phyloP scores from a whole-genome alignment of 306 rosid genomes.

The Aeschynomene evenia region DNA sequence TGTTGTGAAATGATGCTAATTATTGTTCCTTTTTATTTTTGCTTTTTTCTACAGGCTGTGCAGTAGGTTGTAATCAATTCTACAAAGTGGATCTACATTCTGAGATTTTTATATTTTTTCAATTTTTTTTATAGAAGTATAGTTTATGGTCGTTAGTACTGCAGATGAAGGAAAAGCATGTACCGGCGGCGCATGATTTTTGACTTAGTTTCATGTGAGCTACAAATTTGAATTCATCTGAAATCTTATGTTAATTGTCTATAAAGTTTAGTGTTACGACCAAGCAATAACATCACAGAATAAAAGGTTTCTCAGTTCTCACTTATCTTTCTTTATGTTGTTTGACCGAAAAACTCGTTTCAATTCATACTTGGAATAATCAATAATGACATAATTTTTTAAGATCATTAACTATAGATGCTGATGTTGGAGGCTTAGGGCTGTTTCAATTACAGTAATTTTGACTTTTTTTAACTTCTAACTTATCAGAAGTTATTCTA shows the following conservation, averaged over 20 bases:
- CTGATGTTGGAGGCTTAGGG: neutral
- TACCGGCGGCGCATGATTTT: conserved; percentile 37
- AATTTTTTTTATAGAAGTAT: neutral
- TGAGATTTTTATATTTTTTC: neutral
- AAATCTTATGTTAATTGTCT: conserved; percentile 26
- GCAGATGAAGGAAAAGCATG: conserved; percentile 38
- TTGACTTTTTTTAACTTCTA: no score
- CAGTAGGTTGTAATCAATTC: conserved; percentile 15
- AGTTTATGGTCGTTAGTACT: conserved; percentile 33
- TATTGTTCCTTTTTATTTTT: neutral
- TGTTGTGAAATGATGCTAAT: neutral
- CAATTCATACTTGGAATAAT: neutral
- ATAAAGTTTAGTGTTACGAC: conserved; percentile 28
- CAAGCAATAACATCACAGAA: conserved; percentile 23
- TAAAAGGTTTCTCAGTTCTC: conserved; percentile 3
- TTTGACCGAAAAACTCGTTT: neutral
- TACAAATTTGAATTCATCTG: conserved; percentile 19
- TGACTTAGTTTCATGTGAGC: conserved; percentile 29
- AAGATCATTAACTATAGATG: neutral
- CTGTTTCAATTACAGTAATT: no score
- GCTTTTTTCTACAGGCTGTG: conserved; percentile 24
- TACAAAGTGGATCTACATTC: neutral
- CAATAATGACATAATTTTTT: neutral
- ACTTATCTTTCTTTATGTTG: neutral
- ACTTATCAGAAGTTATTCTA: no score